A percentile compares a stretch with the other conserved stretches of the same genome.
These are phyloP conservation scores for Penicillium sp. DNA, from an alignment of 2,329 filamentous ascomycete species.

Conservation along the genomic window DNA sequence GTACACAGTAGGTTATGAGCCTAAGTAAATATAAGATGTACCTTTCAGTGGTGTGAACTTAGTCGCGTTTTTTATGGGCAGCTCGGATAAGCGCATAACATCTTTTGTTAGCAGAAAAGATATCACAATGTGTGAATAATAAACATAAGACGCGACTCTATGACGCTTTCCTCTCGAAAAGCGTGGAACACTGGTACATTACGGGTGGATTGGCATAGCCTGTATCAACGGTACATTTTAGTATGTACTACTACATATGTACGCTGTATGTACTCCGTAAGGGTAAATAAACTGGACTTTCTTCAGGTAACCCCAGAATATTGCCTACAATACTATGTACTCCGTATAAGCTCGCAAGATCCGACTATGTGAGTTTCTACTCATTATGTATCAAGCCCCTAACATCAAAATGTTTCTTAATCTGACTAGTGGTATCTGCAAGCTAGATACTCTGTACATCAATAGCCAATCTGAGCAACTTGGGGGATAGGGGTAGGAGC, in stretches of 20 bases:
- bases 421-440: not conserved
- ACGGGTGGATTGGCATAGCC: not conserved
- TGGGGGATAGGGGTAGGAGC: not conserved
- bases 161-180: slow-evolving; percentile 15
- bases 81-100: not conserved
- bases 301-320: not conserved
- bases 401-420: not conserved
- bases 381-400: not conserved
- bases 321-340: not conserved
- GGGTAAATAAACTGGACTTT: too few species aligned
- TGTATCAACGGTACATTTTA: not conserved
- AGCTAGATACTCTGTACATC: not conserved
- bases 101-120: not conserved
- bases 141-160: slow-evolving; percentile 11
- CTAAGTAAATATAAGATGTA: too few species aligned
- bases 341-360: not conserved
- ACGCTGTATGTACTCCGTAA: too few species aligned
- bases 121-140: not conserved
- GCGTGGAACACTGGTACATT: slow-evolving; percentile 2
- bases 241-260: too few species aligned
- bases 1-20: too few species aligned
- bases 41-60: not conserved
- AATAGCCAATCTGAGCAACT: not conserved
- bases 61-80: not conserved
- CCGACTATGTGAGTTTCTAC: not conserved